A percentile compares a stretch with the other conserved stretches of the same genome.
phyloP scores from a whole-genome alignment of 371 early-diverging fungal species.

The Mortierella sp. region DNA sequence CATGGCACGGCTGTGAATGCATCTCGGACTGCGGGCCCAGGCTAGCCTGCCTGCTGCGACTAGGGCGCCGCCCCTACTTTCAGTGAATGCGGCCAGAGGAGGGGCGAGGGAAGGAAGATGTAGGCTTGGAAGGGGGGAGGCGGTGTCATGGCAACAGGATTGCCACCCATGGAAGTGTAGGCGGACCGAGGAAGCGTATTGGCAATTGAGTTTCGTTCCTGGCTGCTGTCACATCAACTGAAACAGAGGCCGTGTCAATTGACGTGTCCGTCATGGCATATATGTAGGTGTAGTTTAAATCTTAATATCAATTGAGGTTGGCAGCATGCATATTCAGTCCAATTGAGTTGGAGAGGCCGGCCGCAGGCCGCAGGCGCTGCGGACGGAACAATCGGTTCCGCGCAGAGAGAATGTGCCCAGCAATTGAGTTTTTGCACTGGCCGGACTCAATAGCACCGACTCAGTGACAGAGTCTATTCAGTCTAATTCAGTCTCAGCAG shows the following conservation, averaged over 20 bases:
- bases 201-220: background rate
- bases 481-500: background rate
- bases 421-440: slow-evolving; percentile 8
- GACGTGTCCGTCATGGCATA: background rate
- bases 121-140: too few species aligned
- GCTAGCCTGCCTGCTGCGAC: too few species aligned
- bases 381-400: slow-evolving; percentile 20
- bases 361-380: slow-evolving; percentile 8
- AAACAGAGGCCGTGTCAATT: background rate
- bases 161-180: too few species aligned
- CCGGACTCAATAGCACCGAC: background rate
- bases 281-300: slow-evolving; percentile 2
- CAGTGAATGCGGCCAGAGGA: too few species aligned
- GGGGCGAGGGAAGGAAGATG: too few species aligned
- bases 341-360: background rate
- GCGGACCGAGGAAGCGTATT: background rate
- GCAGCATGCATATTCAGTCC: background rate
- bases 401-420: background rate
- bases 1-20: too few species aligned
- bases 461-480: background rate
- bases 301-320: slow-evolving; percentile 5
- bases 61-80: too few species aligned
- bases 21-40: too few species aligned
- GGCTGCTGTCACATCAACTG: slow-evolving; percentile 1
- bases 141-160: too few species aligned